phyloP scores from a whole-genome alignment of 164 flowering plant genomes.

The Dillenia turbinata region DNA sequence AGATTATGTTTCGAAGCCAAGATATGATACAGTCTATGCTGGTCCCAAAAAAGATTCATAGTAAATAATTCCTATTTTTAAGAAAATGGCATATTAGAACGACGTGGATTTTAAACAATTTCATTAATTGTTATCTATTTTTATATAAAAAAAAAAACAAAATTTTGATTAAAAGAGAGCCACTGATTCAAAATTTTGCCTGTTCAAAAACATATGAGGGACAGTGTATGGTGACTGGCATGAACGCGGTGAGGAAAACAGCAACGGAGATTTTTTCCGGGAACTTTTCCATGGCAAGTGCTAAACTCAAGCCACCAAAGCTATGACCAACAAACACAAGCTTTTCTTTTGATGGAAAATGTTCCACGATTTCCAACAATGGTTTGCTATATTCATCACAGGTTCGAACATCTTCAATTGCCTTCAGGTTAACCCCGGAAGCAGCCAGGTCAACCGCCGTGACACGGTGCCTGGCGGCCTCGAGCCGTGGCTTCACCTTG shows the following conservation, averaged over 20 bases:
- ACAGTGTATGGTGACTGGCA: constrained; percentile 20
- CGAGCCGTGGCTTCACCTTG: constrained; percentile 37
- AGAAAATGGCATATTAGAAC: too few relatives aligned
- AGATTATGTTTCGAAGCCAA: too few relatives aligned
- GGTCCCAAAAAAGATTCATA: too few relatives aligned
- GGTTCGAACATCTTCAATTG: constrained; percentile 9
- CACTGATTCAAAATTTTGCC: constrained; percentile 8
- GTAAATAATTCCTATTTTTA: too few relatives aligned
- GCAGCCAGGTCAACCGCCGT: constrained; percentile 41
- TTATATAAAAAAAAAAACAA: too few relatives aligned
- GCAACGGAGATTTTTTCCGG: constrained; percentile 18
- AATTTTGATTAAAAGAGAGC: too few relatives aligned
- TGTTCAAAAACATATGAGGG: constrained; percentile 22
- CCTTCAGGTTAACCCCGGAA: constrained; percentile 26
- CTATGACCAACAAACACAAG: constrained; percentile 37
- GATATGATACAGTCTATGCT: too few relatives aligned
- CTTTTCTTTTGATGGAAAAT: constrained; percentile 23
- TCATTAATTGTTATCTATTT: too few relatives aligned
- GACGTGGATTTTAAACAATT: too few relatives aligned
- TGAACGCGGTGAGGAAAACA: constrained; percentile 22
- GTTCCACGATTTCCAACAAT: constrained; percentile 28
- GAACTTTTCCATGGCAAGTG: constrained; percentile 29
- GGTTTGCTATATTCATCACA: constrained; percentile 34
- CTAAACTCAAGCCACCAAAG: constrained; percentile 19
- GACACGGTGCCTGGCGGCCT: constrained; percentile 33